Conservation (phyloP, 495 filamentous ascomycete species). For the Penicillium pancosmium region DNA sequence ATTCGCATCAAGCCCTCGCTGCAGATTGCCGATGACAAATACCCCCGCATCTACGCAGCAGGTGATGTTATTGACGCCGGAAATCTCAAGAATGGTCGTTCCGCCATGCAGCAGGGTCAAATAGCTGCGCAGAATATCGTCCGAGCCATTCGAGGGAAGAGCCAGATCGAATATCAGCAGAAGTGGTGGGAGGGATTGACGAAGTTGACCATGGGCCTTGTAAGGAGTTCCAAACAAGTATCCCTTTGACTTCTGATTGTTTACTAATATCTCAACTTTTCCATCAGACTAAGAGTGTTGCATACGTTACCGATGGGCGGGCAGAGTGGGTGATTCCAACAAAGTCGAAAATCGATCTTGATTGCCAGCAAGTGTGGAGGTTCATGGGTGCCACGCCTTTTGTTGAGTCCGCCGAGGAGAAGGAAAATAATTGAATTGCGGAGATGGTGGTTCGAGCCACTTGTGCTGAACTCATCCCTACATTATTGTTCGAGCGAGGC, state of each 20-base stretch:
- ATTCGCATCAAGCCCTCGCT: slow-evolving; percentile 53
- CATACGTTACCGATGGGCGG: slow-evolving; percentile 18
- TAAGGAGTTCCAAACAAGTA: neutral
- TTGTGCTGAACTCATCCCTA: too few species aligned
- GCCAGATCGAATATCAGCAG: slow-evolving; percentile 18
- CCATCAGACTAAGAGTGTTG: slow-evolving; percentile 10
- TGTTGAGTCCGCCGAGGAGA: neutral
- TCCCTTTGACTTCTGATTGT: neutral
- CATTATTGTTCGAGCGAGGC: too few species aligned
- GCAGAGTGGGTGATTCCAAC: slow-evolving; percentile 13
- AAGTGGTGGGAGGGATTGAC: slow-evolving; percentile 27
- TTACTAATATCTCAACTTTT: neutral
- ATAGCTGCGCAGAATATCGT: slow-evolving; percentile 52
- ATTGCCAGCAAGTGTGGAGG: slow-evolving; percentile 20
- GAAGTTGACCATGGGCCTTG: slow-evolving; percentile 28
- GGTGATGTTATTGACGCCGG: slow-evolving; percentile 56
- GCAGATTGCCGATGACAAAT: slow-evolving; percentile 41
- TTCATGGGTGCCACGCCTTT: slow-evolving; percentile 20
- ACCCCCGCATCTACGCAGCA: slow-evolving; percentile 48
- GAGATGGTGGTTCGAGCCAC: too few species aligned
- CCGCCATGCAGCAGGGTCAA: slow-evolving; percentile 44
- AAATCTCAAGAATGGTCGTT: slow-evolving; percentile 48
- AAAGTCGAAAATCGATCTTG: slow-evolving; percentile 13
- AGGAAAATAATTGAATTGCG: neutral
- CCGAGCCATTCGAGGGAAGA: slow-evolving; percentile 27